phyloP scores from a whole-genome alignment of 495 filamentous ascomycete genomes.

The Choiromyces venosus region DNA sequence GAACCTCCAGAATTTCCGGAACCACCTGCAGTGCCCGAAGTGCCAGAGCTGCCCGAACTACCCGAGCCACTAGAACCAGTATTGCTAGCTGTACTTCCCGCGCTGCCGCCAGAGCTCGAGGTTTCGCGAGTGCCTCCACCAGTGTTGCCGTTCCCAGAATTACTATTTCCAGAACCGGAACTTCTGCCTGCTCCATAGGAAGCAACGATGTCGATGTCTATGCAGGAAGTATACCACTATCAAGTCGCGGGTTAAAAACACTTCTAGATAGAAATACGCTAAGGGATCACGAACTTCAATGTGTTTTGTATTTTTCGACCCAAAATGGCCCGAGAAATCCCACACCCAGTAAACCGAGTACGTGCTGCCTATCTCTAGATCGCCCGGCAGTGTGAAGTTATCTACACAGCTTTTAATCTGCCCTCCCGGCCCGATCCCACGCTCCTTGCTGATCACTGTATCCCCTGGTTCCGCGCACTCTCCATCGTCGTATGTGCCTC shows the following conservation, averaged over 20 bases:
- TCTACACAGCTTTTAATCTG: conserved; percentile 19
- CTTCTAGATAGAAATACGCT: not conserved
- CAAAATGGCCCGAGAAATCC: conserved; percentile 29
- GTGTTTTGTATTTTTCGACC: conserved; percentile 2
- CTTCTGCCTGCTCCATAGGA: not conserved
- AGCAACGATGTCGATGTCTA: conserved; percentile 34
- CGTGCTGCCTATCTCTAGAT: conserved; percentile 15
- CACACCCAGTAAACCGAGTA: conserved; percentile 34
- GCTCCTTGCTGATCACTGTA: conserved; percentile 10
- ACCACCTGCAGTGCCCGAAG: not conserved
- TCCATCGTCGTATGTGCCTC: conserved; percentile 25
- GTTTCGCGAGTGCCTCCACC: not conserved
- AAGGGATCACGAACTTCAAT: conserved; percentile 16
- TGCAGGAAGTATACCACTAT: conserved; percentile 36
- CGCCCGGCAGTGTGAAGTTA: conserved; percentile 17
- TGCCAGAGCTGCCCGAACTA: not conserved
- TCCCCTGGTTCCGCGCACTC: conserved; percentile 29
- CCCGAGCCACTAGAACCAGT: not conserved
- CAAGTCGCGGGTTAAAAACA: conserved; percentile 1
- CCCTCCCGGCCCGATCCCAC: conserved; percentile 20
- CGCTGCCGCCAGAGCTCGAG: not conserved
- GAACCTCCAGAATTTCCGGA: not conserved
- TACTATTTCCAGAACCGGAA: not conserved
- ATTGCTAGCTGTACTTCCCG: not conserved
- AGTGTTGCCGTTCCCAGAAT: not conserved